phyloP scores from a whole-genome alignment of 176 grass and related monocot genomes.

The Carex littledalei region DNA sequence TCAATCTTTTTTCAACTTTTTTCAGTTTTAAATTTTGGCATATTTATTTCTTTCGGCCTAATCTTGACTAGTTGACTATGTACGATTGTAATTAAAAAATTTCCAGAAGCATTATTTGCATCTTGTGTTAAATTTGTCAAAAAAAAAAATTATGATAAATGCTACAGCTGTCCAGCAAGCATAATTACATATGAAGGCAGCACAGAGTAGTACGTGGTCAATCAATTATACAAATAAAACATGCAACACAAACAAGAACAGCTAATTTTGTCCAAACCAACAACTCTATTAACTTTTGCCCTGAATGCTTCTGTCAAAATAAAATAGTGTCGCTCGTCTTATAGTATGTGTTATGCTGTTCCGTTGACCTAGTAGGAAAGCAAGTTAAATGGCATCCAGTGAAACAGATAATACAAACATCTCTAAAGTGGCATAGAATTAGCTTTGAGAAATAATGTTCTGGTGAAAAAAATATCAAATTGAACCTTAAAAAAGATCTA shows the following conservation, averaged over 20 bases:
- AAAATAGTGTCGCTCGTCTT: neutral
- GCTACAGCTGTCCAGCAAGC: neutral
- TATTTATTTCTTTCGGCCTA: neutral
- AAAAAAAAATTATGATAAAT: neutral
- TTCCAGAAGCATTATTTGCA: neutral
- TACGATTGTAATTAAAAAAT: neutral
- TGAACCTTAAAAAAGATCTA: conserved; percentile 56
- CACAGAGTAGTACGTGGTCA: neutral
- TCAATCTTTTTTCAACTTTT: neutral
- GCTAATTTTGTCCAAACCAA: neutral
- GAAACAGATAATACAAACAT: neutral
- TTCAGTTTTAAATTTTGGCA: neutral
- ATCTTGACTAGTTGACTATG: neutral
- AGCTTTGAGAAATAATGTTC: neutral
- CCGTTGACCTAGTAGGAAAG: neutral
- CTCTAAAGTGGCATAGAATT: neutral
- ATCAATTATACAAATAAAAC: neutral
- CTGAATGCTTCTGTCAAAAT: neutral
- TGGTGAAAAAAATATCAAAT: conserved; percentile 1
- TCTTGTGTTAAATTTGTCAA: neutral
- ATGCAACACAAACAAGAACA: neutral
- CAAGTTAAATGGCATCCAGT: neutral
- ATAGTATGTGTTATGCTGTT: neutral
- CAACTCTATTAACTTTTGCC: neutral
- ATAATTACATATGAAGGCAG: neutral